Percentiles rank a stretch among this genome's conserved stretches.
Conservation (phyloP, 2,329 filamentous ascomycete genomes). For the Aspergillus oerlinghausenensis region DNA sequence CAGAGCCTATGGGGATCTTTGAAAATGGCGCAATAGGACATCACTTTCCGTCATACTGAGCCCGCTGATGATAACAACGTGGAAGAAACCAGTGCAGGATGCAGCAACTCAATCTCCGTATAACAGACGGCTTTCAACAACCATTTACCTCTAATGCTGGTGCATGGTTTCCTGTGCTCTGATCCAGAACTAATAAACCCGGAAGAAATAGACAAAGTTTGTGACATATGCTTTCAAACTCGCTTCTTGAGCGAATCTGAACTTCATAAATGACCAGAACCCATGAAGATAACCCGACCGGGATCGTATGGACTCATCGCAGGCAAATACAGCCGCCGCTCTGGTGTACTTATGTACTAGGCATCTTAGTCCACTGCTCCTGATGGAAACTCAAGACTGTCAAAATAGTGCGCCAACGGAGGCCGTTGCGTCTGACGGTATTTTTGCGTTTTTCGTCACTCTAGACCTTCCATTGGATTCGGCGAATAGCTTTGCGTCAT, state of each 20-base stretch:
- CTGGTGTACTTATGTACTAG: too few relatives aligned
- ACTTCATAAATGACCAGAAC: conserved; percentile 72
- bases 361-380: too few relatives aligned
- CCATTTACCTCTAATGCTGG: conserved; percentile 4
- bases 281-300: conserved; percentile 45
- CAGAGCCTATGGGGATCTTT: conserved; percentile 25
- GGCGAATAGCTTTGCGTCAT: conserved; percentile 30
- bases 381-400: too few relatives aligned
- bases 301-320: too few relatives aligned
- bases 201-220: not conserved
- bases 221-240: conserved; percentile 59
- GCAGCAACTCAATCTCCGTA: not conserved
- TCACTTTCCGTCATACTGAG: conserved; percentile 8
- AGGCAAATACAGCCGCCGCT: too few relatives aligned
- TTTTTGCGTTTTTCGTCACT: conserved; percentile 68
- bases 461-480: conserved; percentile 71
- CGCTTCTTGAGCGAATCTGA: conserved; percentile 68
- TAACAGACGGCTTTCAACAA: not conserved
- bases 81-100: not conserved
- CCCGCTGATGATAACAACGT: not conserved
- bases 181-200: conserved; percentile 1
- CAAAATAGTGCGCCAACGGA: too few relatives aligned
- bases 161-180: conserved; percentile 13
- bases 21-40: conserved; percentile 31
- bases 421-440: conserved; percentile 37